Base-by-base conservation (phyloP, 176 grass and related monocot species). In the Eragrostis curvula region DNA sequence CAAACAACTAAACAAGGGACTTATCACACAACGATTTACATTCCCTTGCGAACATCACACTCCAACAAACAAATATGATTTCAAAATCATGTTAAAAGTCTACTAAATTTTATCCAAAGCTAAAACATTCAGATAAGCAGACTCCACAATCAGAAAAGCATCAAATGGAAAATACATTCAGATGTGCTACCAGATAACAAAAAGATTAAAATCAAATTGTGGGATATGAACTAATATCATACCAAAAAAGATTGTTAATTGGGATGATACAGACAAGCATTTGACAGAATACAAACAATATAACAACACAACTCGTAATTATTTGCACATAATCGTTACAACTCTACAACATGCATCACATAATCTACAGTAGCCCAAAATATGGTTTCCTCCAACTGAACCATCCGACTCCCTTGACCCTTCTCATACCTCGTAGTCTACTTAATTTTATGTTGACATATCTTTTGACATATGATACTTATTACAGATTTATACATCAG, bases 311-410 rank as follows among this genome's bases (percentile, higher is more conserved):
- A 48, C 30, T 30, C 28, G 50, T 42, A 44, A 50, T 79, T 72
- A 85, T 79, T 53, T 71, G 21, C 57, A 73, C 68, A 52, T 25
- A 86, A 79, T 17, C 23, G 72, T 57, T 73, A 79, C 57, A 71
- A 8, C 58, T 45, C 82, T 64, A 66, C 58, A 73, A 15, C 50
- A 50, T 44, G 21, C 25, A 36, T 32, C 13, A 36, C 16, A n/a
- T 23, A 10, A 1, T 32, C 59, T 86, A 73, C 16, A 74, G 3
- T 56, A 27, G 39, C 68, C 14, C 77, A 80, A 86, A 86, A 86
- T 23, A 32, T 80, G 49, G 67, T 32, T 66, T 79, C 47, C 36
- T 74, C 40, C 59, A 74, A 46, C 68, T 28, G 58, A 7, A 60
- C 57, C 12, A 60, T 27, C 57, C 23, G 12, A 60, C 57, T n/a